Conservation (phyloP, 768 basidiomycete species). For the Clathrus columnatus region DNA sequence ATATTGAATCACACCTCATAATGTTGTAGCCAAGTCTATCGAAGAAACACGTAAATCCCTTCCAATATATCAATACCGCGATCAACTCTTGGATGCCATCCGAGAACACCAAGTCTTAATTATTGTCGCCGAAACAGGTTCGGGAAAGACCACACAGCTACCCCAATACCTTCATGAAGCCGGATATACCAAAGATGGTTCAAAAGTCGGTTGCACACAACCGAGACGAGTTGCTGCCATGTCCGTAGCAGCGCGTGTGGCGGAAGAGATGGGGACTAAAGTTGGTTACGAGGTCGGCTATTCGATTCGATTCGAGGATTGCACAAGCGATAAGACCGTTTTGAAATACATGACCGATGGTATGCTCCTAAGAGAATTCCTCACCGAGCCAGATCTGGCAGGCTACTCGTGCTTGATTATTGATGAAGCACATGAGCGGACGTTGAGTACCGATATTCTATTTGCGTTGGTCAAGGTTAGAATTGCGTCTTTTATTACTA, state of each 20-base stretch:
- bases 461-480: slow-evolving; percentile 97
- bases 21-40: slow-evolving; percentile 63
- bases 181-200: slow-evolving; percentile 81
- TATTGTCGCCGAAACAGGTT: slow-evolving; percentile 97
- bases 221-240: slow-evolving; percentile 98
- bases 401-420: slow-evolving; percentile 94
- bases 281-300: slow-evolving; percentile 99
- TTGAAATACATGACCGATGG: slow-evolving; percentile 99
- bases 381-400: slow-evolving; percentile 94
- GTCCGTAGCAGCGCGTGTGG: slow-evolving; percentile 98
- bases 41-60: slow-evolving; percentile 91
- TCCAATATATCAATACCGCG: slow-evolving; percentile 85
- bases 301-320: slow-evolving; percentile 98
- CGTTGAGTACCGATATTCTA: slow-evolving; percentile 95
- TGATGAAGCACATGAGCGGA: slow-evolving; percentile 97
- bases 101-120: slow-evolving; percentile 90
- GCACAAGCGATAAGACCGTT: slow-evolving; percentile 97
- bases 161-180: slow-evolving; percentile 98
- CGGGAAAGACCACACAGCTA: slow-evolving; percentile 96
- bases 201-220: slow-evolving; percentile 93
- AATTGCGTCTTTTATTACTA: slow-evolving; percentile 18
- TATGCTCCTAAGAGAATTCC: slow-evolving; percentile 93
- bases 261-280: slow-evolving; percentile 96
- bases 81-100: slow-evolving; percentile 82
- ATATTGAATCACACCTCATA: slow-evolving; percentile 8